Evolutionary conservation across 177 flowering plant species (phyloP), one percentile per base, ranked within the genome.

Genomic region (Vitis hybrid): DNA sequence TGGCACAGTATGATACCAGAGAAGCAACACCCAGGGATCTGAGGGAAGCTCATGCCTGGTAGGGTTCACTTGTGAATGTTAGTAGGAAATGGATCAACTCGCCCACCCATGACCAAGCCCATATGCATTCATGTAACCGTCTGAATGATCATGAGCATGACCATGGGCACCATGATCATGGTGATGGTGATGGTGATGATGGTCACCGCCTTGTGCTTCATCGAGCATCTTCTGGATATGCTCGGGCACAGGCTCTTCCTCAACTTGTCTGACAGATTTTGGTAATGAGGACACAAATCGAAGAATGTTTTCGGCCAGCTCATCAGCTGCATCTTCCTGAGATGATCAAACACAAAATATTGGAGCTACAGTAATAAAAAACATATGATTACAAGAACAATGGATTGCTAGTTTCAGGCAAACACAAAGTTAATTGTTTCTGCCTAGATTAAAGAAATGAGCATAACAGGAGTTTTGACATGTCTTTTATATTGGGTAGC

Each of bases 101-200:
- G 73, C 87, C 88, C 85, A 87, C 62, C 84, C 90, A 55, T 84
- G 87, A 62, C 83, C 89, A 39, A 91, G 84, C 19, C 95, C 97
- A 71, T 90, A 89, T 12, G 87, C 82, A 71, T 88, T 87, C 84
- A 79, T 79, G 74, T 79, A 86, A 15, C 83, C 84, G 18, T 83
- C 76, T 78, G 76, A 80, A 68, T 82, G 79, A 21, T 66, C 75
- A 75, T 79, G 78, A 50, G 45, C 71, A 71, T 77, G 78, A 39
- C 64, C 70, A 53, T 76, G 80, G 50, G 58, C 65, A 51, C 63
- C 70, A 52, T 73, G 70, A 56, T 65, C 77, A 60, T 78, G 79
- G 21, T 77, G 82, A 48, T 79, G 29, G 4, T 79, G 19, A 19
- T 19, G 87, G 68, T 83, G 85, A 26, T 82, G 78, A 64, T 79